Evolutionary conservation across 768 basidiomycete species (phyloP), one percentile per base, ranked within the genome.

Genomic region (Tricholomella constricta): DNA sequence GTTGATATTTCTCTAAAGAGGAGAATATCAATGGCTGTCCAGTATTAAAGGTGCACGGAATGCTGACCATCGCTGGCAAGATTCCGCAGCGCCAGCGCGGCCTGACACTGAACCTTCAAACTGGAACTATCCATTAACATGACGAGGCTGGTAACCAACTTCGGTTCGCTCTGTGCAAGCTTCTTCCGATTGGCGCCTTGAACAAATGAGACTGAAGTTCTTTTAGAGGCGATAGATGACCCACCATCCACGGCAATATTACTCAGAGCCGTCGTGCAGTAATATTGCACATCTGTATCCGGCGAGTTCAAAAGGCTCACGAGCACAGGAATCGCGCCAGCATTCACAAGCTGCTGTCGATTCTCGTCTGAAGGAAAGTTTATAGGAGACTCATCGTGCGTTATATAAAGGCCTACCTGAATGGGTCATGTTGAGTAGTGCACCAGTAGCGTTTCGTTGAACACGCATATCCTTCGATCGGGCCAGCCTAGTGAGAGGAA

Each of bases 201-300:
- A 14, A 36, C 2, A 43, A 44, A 20, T 54, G 27, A 34, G 14
- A 56, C 37, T n/a, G 41, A 15, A 25, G 36, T 34, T 37, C 6
- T 14, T 14, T 15, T 31, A 31, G 29, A 25, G 31, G 45, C 6
- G 42, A 47, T 17, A 2, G 49, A 43, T 45, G 26, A 53, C 60
- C 17, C 59, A 85, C 93, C 90, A 73, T 99, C 97, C 6, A 99
- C 97, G 29, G 97, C 97, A 59, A 99, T 99, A 65, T 99, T 99
- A 68, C 91, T 94, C 62, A 99, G 73, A 6, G 97, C 97, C 11
- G 97, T 99, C 6, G 97, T 99, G 72, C 97, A 99, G 69, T 99
- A 99, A 66, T 99, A 99, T 69, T 99, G 97, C 2, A 99, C 97
- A 66, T 99, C 97, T n/a, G 97, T 99, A 69, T 99, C 97, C 43